phyloP scores from a whole-genome alignment of 2,329 filamentous ascomycete species.

The Ramularia endophylla region DNA sequence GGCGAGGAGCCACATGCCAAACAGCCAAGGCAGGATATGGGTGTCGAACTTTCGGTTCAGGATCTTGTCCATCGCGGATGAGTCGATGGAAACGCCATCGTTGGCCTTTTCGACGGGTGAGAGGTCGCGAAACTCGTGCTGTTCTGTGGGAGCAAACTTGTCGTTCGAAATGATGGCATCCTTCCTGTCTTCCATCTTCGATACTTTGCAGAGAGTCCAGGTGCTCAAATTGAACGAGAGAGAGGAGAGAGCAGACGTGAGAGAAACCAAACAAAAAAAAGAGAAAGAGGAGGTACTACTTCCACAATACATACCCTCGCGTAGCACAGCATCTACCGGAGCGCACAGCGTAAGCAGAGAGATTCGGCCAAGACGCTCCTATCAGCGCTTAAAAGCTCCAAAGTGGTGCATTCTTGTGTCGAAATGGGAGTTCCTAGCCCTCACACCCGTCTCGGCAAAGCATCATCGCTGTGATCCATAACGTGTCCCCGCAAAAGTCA shows the following conservation, averaged over 20 bases:
- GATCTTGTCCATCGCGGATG: neutral
- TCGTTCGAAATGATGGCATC: neutral
- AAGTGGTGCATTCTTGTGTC: too few species aligned
- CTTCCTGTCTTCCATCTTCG: neutral
- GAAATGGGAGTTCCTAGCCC: too few species aligned
- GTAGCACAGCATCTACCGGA: too few species aligned
- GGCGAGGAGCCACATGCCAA: constrained; percentile 40
- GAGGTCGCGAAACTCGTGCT: neutral
- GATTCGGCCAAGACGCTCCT: too few species aligned
- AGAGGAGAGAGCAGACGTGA: neutral
- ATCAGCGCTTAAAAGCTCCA: too few species aligned
- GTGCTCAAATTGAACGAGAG: neutral
- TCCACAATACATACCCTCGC: too few species aligned
- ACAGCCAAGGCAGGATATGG: constrained; percentile 41
- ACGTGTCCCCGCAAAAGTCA: too few species aligned
- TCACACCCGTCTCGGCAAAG: too few species aligned
- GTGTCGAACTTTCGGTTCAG: constrained; percentile 30
- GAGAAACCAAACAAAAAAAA: neutral
- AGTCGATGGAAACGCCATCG: neutral
- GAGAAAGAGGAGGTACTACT: neutral
- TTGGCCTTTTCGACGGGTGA: neutral
- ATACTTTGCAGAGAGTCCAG: neutral
- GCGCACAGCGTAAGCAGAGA: too few species aligned
- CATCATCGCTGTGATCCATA: too few species aligned
- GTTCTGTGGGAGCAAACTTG: neutral